phyloP scores from a whole-genome alignment of 805 yeast genomes.

The Wickerhamiella vanderwaltii region DNA sequence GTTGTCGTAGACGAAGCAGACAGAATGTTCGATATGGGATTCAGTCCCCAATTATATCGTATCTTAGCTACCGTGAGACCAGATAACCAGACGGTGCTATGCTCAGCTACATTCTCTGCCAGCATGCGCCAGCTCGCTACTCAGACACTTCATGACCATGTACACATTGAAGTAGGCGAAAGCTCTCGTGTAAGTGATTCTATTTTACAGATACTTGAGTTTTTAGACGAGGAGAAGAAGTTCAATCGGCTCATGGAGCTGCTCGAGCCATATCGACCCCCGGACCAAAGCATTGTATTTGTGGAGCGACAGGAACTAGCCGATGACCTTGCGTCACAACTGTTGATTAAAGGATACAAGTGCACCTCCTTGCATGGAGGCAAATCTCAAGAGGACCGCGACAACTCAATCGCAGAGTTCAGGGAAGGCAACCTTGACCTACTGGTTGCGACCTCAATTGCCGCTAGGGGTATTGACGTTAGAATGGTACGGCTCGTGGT shows the following conservation, averaged over 20 bases:
- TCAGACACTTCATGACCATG: constrained; percentile 48
- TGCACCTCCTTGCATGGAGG: constrained; percentile 83
- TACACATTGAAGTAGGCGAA: constrained; percentile 70
- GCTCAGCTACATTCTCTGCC: constrained; percentile 87
- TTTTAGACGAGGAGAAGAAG: constrained; percentile 41
- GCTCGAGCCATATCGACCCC: constrained; percentile 36
- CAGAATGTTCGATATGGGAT: constrained; percentile 92
- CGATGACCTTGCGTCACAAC: constrained; percentile 50
- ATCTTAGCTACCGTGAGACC: constrained; percentile 67
- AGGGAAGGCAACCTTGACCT: constrained; percentile 44
- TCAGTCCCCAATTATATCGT: constrained; percentile 87
- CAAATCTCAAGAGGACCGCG: constrained; percentile 73
- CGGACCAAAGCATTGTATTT: constrained; percentile 50
- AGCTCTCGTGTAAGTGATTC: constrained; percentile 71
- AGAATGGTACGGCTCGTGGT: constrained; percentile 69
- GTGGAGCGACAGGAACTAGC: constrained; percentile 82
- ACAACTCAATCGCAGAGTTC: constrained; percentile 59
- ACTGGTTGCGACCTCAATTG: constrained; percentile 81
- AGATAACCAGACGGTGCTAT: constrained; percentile 77
- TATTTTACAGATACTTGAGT: constrained; percentile 57
- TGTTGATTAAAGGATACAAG: constrained; percentile 42
- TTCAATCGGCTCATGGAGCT: constrained; percentile 42
- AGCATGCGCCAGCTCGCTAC: constrained; percentile 67
- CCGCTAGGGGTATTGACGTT: constrained; percentile 94
- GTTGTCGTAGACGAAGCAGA: constrained; percentile 94